phyloP scores from a whole-genome alignment of 441 rosid species.

The Metrosideros polymorpha region DNA sequence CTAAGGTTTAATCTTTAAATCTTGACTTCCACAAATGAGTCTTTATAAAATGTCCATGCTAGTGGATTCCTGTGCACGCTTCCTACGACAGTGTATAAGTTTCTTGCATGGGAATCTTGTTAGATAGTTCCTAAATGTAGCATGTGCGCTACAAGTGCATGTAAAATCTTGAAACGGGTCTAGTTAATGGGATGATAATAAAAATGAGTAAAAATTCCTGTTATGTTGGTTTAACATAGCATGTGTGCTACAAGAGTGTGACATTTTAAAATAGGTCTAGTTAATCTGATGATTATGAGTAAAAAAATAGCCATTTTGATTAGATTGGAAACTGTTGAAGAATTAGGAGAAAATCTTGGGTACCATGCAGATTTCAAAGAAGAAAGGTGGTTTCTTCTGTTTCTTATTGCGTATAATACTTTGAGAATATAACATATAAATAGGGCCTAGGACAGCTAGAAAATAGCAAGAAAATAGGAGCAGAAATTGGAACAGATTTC shows the following conservation, averaged over 20 bases:
- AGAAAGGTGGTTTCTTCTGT: too few species aligned
- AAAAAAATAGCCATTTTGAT: background rate
- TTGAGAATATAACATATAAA: too few species aligned
- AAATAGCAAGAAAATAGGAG: too few species aligned
- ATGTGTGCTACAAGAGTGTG: background rate
- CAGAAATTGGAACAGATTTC: too few species aligned
- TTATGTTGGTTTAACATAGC: background rate
- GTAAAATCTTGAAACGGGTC: background rate
- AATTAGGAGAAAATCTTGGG: too few species aligned
- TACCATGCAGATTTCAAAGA: too few species aligned
- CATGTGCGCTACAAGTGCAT: background rate
- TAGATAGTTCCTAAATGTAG: background rate
- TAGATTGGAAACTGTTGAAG: too few species aligned
- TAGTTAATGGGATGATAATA: background rate
- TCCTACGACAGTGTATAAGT: background rate
- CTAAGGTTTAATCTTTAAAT: slow-evolving; percentile 41
- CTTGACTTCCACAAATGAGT: background rate
- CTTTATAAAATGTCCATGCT: background rate
- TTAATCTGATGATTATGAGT: background rate
- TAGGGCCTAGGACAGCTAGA: too few species aligned
- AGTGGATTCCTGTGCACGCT: background rate
- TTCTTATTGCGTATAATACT: too few species aligned
- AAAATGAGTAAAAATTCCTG: background rate
- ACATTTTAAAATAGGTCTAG: background rate
- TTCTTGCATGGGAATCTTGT: background rate